Conservation (phyloP, 495 filamentous ascomycete species). For the Penicillium riverlandense region DNA sequence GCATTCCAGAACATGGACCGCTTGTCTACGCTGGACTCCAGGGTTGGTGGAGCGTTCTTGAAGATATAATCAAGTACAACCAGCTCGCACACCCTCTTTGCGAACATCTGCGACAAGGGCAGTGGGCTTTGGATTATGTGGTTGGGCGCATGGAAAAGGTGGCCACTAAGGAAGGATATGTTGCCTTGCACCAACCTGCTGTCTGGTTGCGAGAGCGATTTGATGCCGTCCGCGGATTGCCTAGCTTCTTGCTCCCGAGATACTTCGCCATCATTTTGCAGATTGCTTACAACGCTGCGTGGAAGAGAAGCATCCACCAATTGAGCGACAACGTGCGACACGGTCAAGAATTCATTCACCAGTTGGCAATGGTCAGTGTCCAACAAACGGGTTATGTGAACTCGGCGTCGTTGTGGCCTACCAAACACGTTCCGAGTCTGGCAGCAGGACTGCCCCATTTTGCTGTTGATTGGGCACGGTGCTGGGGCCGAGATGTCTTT, state of each 20-base stretch:
- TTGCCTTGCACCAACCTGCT: constrained; percentile 54
- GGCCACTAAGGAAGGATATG: constrained; percentile 51
- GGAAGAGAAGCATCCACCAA: constrained; percentile 67
- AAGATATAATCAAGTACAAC: constrained; percentile 79
- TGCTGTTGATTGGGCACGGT: constrained; percentile 85
- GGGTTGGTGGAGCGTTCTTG: constrained; percentile 95
- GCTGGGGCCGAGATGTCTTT: constrained; percentile 96
- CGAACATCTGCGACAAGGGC: constrained; percentile 82
- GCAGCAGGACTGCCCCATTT: constrained; percentile 96
- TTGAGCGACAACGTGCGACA: constrained; percentile 68
- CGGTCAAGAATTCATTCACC: constrained; percentile 79
- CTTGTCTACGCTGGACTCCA: constrained; percentile 95
- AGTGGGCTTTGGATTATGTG: constrained; percentile 93
- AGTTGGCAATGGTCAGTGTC: constrained; percentile 78
- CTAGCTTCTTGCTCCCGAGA: constrained; percentile 81
- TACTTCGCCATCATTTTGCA: constrained; percentile 89
- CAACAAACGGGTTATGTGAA: constrained; percentile 85
- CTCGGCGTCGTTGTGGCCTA: constrained; percentile 83
- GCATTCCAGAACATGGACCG: constrained; percentile 72
- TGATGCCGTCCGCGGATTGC: constrained; percentile 71
- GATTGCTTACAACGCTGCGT: constrained; percentile 77
- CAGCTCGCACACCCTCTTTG: constrained; percentile 90
- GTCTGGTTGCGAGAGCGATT: constrained; percentile 80
- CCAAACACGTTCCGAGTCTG: constrained; percentile 73
- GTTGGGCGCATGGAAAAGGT: constrained; percentile 68